Conservation (phyloP, 2,329 filamentous ascomycete genomes). For the Aspergillus unguis region DNA sequence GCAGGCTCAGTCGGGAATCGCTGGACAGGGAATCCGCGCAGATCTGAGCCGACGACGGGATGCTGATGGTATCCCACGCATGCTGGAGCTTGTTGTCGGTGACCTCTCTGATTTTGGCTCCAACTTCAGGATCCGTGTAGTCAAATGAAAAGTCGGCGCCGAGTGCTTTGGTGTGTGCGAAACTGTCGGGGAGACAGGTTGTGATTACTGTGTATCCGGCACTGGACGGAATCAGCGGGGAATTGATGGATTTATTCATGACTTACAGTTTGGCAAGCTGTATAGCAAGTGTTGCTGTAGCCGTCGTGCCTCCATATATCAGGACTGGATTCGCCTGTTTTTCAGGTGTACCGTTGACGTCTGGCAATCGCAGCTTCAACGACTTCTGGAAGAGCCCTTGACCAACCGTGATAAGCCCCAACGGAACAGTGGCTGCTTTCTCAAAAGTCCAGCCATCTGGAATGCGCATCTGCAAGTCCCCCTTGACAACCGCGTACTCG, state of each 20-base stretch:
- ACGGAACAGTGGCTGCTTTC: conserved; percentile 51
- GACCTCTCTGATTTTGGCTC: conserved; percentile 6
- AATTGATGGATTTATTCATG: neutral
- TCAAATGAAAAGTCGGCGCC: conserved; percentile 35
- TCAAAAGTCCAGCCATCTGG: conserved; percentile 48
- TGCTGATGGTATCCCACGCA: conserved; percentile 23
- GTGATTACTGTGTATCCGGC: conserved; percentile 19
- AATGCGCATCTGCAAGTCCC: conserved; percentile 46
- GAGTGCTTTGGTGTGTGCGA: conserved; percentile 16
- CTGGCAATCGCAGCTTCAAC: conserved; percentile 21
- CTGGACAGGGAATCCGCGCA: conserved; percentile 19
- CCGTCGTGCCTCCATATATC: conserved; percentile 39
- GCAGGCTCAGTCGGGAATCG: conserved; percentile 13
- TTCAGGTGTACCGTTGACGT: conserved; percentile 13
- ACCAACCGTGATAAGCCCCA: conserved; percentile 41
- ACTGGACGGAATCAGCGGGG: neutral
- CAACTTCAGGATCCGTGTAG: conserved; percentile 26
- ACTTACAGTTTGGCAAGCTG: conserved; percentile 38
- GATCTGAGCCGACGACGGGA: conserved; percentile 17
- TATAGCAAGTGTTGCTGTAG: conserved; percentile 37
- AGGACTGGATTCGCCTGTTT: conserved; percentile 6
- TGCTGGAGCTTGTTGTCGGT: conserved; percentile 21
- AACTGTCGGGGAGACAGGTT: conserved; percentile 20
- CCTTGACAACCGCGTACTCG: conserved; percentile 51
- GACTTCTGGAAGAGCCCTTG: conserved; percentile 28